Evolutionary conservation across 2,329 filamentous ascomycete genomes (phyloP).

Genomic region (Claviceps humidiphila): DNA sequence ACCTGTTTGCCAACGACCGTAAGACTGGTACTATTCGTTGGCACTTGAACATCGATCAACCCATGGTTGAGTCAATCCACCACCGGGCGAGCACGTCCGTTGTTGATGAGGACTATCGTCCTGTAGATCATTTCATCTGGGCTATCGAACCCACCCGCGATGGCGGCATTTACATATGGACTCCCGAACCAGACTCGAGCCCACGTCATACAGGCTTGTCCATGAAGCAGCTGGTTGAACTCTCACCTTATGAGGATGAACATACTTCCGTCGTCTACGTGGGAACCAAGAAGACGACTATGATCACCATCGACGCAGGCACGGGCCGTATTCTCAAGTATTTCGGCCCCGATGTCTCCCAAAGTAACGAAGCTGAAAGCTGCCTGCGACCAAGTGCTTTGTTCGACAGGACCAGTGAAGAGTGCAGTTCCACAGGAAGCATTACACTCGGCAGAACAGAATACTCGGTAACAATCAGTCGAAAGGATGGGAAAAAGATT

Average conservation of each 20-base stretch:
- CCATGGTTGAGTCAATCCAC: slow-evolving; percentile 84
- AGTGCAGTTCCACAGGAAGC: slow-evolving; percentile 68
- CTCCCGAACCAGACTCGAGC: slow-evolving; percentile 45
- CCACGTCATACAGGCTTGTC: slow-evolving; percentile 57
- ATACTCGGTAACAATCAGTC: slow-evolving; percentile 78
- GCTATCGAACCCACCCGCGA: slow-evolving; percentile 85
- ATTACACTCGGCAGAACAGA: slow-evolving; percentile 77
- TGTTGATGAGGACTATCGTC: slow-evolving; percentile 42
- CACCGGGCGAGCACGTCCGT: slow-evolving; percentile 55
- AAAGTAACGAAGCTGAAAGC: slow-evolving; percentile 57
- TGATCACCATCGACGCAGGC: slow-evolving; percentile 78
- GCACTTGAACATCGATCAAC: slow-evolving; percentile 70
- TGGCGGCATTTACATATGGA: slow-evolving; percentile 77
- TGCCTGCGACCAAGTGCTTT: slow-evolving; percentile 58
- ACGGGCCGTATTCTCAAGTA: slow-evolving; percentile 73
- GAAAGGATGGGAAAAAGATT: slow-evolving; percentile 59
- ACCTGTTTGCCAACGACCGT: slow-evolving; percentile 81
- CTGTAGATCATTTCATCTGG: slow-evolving; percentile 82
- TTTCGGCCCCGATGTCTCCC: slow-evolving; percentile 62
- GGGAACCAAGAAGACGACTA: slow-evolving; percentile 77
- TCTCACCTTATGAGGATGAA: slow-evolving; percentile 62
- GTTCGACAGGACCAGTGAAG: slow-evolving; percentile 53
- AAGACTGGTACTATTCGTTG: slow-evolving; percentile 74
- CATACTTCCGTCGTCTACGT: slow-evolving; percentile 70
- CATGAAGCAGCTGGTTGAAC: slow-evolving; percentile 79